Evolutionary conservation across 2,329 filamentous ascomycete genomes (phyloP).

Genomic region (Colletotrichum liriopes): DNA sequence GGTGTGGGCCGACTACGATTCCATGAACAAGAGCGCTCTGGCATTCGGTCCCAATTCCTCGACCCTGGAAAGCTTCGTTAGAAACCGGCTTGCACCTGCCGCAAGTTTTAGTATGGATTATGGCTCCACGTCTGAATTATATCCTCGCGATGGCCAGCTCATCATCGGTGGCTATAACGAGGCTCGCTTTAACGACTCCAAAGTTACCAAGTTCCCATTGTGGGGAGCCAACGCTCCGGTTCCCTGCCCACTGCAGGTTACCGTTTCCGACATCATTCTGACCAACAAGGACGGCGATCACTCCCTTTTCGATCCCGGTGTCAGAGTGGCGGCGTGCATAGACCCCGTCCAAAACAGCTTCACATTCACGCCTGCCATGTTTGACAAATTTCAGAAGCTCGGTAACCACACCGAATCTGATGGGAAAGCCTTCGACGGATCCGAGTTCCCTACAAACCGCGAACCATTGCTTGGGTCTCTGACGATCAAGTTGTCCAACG

Average conservation of each 20-base stretch:
- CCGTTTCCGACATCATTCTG: slow-evolving; percentile 40
- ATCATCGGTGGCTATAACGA: slow-evolving; percentile 42
- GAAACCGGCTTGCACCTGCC: slow-evolving; percentile 30
- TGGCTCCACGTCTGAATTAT: slow-evolving; percentile 40
- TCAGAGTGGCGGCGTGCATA: slow-evolving; percentile 42
- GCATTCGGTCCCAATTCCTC: slow-evolving; percentile 43
- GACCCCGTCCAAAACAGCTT: slow-evolving; percentile 45
- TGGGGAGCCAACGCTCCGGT: slow-evolving; percentile 35
- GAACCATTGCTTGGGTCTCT: slow-evolving; percentile 39
- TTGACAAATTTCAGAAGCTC: slow-evolving; percentile 26
- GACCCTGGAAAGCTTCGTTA: slow-evolving; percentile 35
- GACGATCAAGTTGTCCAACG: slow-evolving; percentile 42
- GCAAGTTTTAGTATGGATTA: slow-evolving; percentile 40
- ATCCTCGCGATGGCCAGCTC: slow-evolving; percentile 41
- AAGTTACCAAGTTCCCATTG: slow-evolving; percentile 36
- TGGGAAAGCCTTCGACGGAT: neutral
- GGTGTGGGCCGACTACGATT: slow-evolving; percentile 42
- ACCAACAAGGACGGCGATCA: slow-evolving; percentile 43
- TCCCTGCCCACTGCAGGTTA: slow-evolving; percentile 43
- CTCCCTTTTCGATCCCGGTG: slow-evolving; percentile 40
- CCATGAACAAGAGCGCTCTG: slow-evolving; percentile 43
- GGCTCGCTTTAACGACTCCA: slow-evolving; percentile 38
- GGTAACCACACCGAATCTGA: slow-evolving; percentile 28
- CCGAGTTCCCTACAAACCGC: slow-evolving; percentile 23
- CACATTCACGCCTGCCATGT: slow-evolving; percentile 42